These are phyloP conservation scores for Naganishia antarctica DNA, from an alignment of 768 basidiomycete genomes.

Conservation along the genomic window DNA sequence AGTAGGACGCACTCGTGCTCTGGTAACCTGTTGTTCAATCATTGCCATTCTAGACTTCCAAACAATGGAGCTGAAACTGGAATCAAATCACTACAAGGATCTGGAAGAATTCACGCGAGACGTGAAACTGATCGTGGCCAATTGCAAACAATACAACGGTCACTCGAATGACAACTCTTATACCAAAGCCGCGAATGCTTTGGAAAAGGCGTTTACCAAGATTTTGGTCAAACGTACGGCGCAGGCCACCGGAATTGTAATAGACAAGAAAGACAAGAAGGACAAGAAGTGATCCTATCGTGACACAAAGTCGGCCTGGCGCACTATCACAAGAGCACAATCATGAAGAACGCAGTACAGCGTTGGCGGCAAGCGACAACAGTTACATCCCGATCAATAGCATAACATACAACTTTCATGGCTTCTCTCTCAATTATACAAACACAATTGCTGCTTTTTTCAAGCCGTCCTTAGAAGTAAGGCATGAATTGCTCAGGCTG, in stretches of 20 bases:
- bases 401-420: too few relatives aligned
- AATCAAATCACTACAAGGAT: constrained; percentile 73
- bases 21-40: too few relatives aligned
- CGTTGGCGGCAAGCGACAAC: too few relatives aligned
- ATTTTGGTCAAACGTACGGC: constrained; percentile 46
- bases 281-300: constrained; percentile 21
- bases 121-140: constrained; percentile 77
- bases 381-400: too few relatives aligned
- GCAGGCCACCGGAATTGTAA: constrained; percentile 21
- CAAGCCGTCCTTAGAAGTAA: not conserved
- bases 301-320: too few relatives aligned
- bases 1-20: too few relatives aligned
- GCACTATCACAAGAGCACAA: too few relatives aligned
- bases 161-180: constrained; percentile 64
- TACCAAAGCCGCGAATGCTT: constrained; percentile 72
- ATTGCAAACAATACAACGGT: constrained; percentile 82
- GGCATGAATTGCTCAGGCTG: constrained; percentile 73
- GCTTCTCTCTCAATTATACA: too few relatives aligned
- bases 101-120: constrained; percentile 72
- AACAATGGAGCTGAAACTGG: constrained; percentile 86
- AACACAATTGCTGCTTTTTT: too few relatives aligned
- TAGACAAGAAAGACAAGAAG: constrained; percentile 22
- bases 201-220: constrained; percentile 66
- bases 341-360: too few relatives aligned
- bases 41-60: too few relatives aligned